Evolutionary conservation across 148 eudicot genomes (phyloP), one percentile per base, ranked within the genome.

Genomic region (Diospyros lotus): DNA sequence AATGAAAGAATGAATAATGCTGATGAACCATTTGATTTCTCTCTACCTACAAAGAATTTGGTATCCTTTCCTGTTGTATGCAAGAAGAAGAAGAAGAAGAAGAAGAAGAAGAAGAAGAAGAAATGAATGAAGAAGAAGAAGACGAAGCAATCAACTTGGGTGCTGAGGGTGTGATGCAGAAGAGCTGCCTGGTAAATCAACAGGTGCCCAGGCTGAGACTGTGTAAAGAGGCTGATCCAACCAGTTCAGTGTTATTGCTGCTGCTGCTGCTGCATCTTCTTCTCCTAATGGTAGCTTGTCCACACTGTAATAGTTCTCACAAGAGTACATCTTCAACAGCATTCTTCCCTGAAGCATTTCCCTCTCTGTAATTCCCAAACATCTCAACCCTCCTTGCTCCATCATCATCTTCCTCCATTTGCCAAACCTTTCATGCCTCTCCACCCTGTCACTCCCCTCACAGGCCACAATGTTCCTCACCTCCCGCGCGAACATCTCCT

Each of bases 391-490:
- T 42, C 85, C 89, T 64, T 77, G 78, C 82, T 87, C 97, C 87
- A 90, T 89, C 75, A 81, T 66, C 52, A 81, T 66, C 52, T 80
- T 76, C 83, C 73, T 78, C 98, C 98, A 95, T 46, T 76, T 85
- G 40, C 72, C 81, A 52, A 90, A 95, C 13, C 55, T 76, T 61
- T 86, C 91, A 51, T 95, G 97, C 85, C 98, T 92, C 65, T 95
- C 98, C 13, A 82, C 55, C 81, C 98, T 85, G 58, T 89, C 90
- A 14, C 83, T 81, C 38, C 94, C 97, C 84, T 95, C 98, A 71
- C 98, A 89, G 3, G 93, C 94, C 60, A 92, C 74, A 43, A 95
- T 83, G 68, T 95, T 95, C 77, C 96, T 86, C 42, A 95, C 89
- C 69, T 92, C 98, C 1, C 92, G 86, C 5, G 80, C 97, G 77